Conservation (phyloP, 2,329 filamentous ascomycete species). For the Penicillium sp. region DNA sequence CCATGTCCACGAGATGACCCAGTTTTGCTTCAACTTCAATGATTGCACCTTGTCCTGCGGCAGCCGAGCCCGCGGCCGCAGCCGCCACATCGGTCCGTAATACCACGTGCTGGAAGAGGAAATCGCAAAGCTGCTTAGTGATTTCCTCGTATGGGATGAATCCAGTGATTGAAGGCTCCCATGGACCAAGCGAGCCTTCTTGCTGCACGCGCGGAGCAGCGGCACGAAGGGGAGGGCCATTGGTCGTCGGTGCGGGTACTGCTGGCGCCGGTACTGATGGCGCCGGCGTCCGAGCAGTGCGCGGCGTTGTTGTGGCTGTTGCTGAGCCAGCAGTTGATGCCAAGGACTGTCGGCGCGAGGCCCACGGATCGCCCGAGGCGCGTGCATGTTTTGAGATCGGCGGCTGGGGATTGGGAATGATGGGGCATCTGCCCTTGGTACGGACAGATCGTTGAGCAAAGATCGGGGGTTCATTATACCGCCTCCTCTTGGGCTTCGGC, state of each 20-base stretch:
- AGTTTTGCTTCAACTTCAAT: slow-evolving; percentile 96
- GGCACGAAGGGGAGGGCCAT: slow-evolving; percentile 27
- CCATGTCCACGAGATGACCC: slow-evolving; percentile 74
- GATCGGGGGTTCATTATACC: slow-evolving; percentile 56
- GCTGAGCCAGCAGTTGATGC: slow-evolving; percentile 17
- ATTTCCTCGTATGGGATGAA: slow-evolving; percentile 72
- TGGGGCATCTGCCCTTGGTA: slow-evolving; percentile 43
- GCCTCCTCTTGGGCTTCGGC: slow-evolving; percentile 51
- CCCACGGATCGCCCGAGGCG: slow-evolving; percentile 23
- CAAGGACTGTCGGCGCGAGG: slow-evolving; percentile 24
- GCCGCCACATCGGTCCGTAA: slow-evolving; percentile 63
- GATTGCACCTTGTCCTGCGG: slow-evolving; percentile 65
- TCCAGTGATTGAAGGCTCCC: slow-evolving; percentile 66
- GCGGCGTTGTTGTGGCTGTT: slow-evolving; percentile 8
- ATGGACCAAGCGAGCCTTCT: slow-evolving; percentile 40
- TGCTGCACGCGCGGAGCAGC: slow-evolving; percentile 6
- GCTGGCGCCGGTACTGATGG: slow-evolving; percentile 16
- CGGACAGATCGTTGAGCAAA: slow-evolving; percentile 50
- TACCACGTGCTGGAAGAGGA: slow-evolving; percentile 72
- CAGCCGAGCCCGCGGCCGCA: slow-evolving; percentile 56
- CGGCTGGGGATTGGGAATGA: slow-evolving; percentile 41
- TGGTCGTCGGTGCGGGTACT: slow-evolving; percentile 24
- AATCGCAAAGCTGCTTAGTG: slow-evolving; percentile 76
- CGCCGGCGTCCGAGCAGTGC: slow-evolving; percentile 17
- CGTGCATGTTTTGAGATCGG: slow-evolving; percentile 37